Conservation (phyloP, 805 yeast species). For the Candida sakaeoensis region DNA sequence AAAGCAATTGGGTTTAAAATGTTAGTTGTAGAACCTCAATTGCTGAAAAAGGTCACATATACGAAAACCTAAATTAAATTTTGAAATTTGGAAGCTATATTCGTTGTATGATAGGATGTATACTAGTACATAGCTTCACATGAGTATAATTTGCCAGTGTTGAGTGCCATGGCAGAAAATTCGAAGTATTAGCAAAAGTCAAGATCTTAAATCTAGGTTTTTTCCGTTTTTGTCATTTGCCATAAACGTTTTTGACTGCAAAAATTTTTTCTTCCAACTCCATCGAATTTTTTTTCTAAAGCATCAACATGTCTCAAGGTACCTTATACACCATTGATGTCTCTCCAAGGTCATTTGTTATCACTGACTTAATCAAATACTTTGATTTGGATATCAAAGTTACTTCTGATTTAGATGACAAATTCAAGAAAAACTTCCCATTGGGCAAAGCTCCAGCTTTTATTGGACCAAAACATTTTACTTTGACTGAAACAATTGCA, state of each 20-base stretch:
- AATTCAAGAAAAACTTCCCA: constrained; percentile 54
- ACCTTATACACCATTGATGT: constrained; percentile 47
- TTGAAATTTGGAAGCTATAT: too few relatives aligned
- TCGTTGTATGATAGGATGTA: too few relatives aligned
- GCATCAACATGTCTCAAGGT: constrained; percentile 57
- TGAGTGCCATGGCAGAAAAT: too few relatives aligned
- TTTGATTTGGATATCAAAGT: constrained; percentile 57
- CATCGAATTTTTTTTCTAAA: not conserved
- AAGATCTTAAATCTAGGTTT: not conserved
- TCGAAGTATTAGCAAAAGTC: too few relatives aligned
- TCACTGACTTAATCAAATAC: constrained; percentile 53
- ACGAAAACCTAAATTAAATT: too few relatives aligned
- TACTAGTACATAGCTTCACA: too few relatives aligned
- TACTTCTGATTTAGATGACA: constrained; percentile 36
- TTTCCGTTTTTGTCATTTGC: not conserved
- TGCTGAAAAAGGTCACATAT: too few relatives aligned
- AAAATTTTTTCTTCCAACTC: not conserved
- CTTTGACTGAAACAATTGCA: constrained; percentile 67
- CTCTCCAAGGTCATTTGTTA: constrained; percentile 27
- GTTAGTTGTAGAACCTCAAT: too few relatives aligned
- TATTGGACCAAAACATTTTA: constrained; percentile 66
- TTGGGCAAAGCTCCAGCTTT: constrained; percentile 65
- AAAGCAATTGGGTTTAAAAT: too few relatives aligned
- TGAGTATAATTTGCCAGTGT: too few relatives aligned
- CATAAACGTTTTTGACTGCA: not conserved